These are phyloP conservation scores for Sporothrix brunneoviolacea DNA, from an alignment of 2,329 filamentous ascomycete genomes.

Conservation along the genomic window DNA sequence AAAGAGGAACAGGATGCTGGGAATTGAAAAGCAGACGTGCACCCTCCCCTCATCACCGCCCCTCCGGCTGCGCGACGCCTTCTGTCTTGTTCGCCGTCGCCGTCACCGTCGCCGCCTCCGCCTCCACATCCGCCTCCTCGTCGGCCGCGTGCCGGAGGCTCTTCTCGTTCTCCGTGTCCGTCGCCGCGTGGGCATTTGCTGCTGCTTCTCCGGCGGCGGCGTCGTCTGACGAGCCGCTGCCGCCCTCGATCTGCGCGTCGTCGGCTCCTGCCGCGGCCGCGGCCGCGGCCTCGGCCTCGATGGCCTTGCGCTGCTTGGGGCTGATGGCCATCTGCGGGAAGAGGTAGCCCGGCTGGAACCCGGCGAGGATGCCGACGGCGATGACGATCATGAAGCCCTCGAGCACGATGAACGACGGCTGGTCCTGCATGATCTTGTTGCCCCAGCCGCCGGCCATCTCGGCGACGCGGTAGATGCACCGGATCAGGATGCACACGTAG, in stretches of 20 bases:
- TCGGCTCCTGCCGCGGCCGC: neutral
- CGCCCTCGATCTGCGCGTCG: no score
- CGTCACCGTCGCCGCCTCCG: no score
- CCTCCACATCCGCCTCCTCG: no score
- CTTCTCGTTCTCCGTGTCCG: neutral
- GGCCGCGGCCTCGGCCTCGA: neutral
- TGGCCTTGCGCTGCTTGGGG: conserved; percentile 13
- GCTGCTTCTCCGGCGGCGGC: no score
- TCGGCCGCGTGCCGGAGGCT: no score
- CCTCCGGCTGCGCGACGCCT: no score
- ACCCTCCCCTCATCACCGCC: no score
- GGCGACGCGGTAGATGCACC: conserved; percentile 50
- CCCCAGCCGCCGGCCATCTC: conserved; percentile 61
- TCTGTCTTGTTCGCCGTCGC: no score
- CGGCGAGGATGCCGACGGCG: conserved; percentile 41
- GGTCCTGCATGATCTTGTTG: conserved; percentile 56
- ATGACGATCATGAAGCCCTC: conserved; percentile 49
- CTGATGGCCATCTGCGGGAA: conserved; percentile 46
- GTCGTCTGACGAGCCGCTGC: no score
- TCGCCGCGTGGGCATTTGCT: neutral
- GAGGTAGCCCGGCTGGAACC: conserved; percentile 47
- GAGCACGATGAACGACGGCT: conserved; percentile 52
- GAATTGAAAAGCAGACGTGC: no score
- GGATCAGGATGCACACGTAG: conserved; percentile 39
- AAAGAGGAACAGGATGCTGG: no score